A percentile compares a stretch with the other conserved stretches of the same genome.
Evolutionary conservation across 768 basidiomycete species (phyloP).

Genomic region (Collybiopsis confluens): DNA sequence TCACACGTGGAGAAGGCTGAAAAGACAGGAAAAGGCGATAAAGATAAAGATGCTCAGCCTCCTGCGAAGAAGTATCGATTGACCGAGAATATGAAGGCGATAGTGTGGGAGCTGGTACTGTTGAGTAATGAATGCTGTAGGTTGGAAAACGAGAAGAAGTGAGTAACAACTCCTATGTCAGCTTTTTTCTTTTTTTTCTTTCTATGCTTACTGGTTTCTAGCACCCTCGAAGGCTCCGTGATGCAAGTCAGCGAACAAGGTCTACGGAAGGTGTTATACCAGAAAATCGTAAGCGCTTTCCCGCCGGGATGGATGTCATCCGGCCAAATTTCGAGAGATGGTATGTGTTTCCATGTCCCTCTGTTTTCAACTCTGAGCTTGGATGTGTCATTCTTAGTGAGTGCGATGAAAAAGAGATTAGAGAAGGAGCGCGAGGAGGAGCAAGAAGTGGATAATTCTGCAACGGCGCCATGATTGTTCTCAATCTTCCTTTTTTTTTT

Average conservation of each 20-base stretch:
- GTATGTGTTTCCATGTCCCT: conserved; percentile 34
- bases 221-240: conserved; percentile 61
- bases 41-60: conserved; percentile 39
- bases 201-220: conserved; percentile 11
- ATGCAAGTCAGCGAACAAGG: conserved; percentile 79
- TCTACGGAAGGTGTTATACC: conserved; percentile 73
- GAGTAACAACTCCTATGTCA: conserved; percentile 15
- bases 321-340: conserved; percentile 83
- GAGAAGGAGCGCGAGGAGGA: conserved; percentile 73
- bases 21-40: neutral
- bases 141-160: conserved; percentile 60
- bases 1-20: conserved; percentile 20
- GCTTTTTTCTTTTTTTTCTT: neutral
- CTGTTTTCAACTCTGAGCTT: neutral
- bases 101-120: conserved; percentile 77
- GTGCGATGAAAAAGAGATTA: conserved; percentile 78
- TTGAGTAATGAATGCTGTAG: conserved; percentile 82
- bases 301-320: conserved; percentile 84
- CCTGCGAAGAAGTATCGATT: conserved; percentile 75
- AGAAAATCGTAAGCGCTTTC: conserved; percentile 81
- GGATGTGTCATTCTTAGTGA: conserved; percentile 45
- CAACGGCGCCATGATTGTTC: neutral
- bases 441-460: conserved; percentile 4
- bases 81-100: conserved; percentile 75
- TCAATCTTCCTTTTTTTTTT: no score